A percentile compares a stretch with the other conserved stretches of the same genome.
Conservation (phyloP, 1,139 yeast species). For the Hemisphaericaspora subhashii region DNA sequence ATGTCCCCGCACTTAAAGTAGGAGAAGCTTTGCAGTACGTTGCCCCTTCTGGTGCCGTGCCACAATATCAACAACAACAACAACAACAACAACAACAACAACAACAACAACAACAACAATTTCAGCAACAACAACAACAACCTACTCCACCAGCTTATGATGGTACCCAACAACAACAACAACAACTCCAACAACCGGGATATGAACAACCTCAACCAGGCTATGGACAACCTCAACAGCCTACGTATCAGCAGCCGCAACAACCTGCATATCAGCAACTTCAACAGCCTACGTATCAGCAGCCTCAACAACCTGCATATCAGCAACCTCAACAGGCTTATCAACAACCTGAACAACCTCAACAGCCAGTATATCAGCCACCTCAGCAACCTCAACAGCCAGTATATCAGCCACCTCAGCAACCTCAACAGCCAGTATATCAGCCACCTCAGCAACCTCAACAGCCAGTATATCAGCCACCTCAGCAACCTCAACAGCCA, state of each 20-base stretch:
- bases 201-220: slow-evolving; percentile 13
- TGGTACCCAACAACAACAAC: slow-evolving; percentile 8
- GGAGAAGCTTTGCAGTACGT: slow-evolving; percentile 14
- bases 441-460: slow-evolving; percentile 7
- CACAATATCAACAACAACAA: slow-evolving; percentile 5
- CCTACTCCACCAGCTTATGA: too few relatives aligned
- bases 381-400: slow-evolving; percentile 1
- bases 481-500: slow-evolving; percentile 7
- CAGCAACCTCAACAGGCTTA: slow-evolving; percentile 9
- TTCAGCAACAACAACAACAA: slow-evolving; percentile 10
- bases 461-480: slow-evolving; percentile 4
- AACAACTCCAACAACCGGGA: too few relatives aligned
- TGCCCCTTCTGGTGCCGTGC: background rate
- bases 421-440: slow-evolving; percentile 5
- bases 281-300: slow-evolving; percentile 10
- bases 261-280: slow-evolving; percentile 11
- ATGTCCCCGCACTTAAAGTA: slow-evolving; percentile 21
- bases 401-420: slow-evolving; percentile 2
- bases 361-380: background rate
- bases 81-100: slow-evolving; percentile 9
- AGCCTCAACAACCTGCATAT: slow-evolving; percentile 7
- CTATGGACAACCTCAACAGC: slow-evolving; percentile 9
- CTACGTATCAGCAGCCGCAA: slow-evolving; percentile 1
- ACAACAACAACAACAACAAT: slow-evolving; percentile 6
- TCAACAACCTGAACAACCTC: slow-evolving; percentile 8